A percentile compares a stretch with the other conserved stretches of the same genome.
phyloP scores from a whole-genome alignment of 2,329 filamentous ascomycete species.

The Colletotrichum simmondsii region DNA sequence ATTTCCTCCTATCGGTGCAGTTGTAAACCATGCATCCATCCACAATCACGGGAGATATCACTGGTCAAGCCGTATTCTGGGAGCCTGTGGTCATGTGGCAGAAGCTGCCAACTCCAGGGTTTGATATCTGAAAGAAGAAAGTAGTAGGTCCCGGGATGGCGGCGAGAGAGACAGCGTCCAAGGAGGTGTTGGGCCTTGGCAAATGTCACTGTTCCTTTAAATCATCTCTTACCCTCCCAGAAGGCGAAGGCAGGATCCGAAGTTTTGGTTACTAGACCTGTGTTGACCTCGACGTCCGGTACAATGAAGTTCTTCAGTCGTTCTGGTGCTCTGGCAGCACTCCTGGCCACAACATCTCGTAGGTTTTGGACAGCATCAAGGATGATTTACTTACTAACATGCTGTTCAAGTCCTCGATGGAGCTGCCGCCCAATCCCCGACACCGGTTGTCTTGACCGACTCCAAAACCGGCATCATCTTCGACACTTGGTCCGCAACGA shows the following conservation, averaged over 20 bases:
- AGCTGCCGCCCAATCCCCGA: constrained; percentile 31
- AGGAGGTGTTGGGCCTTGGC: neutral
- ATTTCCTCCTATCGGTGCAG: constrained; percentile 34
- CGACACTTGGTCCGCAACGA: constrained; percentile 57
- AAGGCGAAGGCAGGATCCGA: neutral
- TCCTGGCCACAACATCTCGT: constrained; percentile 29
- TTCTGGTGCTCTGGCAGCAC: constrained; percentile 28
- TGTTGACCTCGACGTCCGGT: constrained; percentile 11
- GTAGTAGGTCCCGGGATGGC: neutral
- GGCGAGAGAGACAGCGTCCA: neutral
- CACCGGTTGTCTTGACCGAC: constrained; percentile 50
- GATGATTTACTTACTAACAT: neutral
- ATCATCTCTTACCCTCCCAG: neutral
- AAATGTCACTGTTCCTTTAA: constrained; percentile 11
- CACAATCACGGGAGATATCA: constrained; percentile 6
- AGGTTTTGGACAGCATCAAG: neutral
- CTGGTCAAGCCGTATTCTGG: constrained; percentile 13
- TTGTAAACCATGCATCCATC: constrained; percentile 13
- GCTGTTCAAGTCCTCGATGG: constrained; percentile 23
- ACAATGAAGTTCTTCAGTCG: constrained; percentile 33
- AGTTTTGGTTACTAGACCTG: constrained; percentile 15
- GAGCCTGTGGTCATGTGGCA: constrained; percentile 24
- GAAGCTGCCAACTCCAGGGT: neutral
- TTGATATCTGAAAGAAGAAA: constrained; percentile 18
- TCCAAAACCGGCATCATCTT: constrained; percentile 63